phyloP scores from a whole-genome alignment of 306 rosid species.

The Glycine latifolia region DNA sequence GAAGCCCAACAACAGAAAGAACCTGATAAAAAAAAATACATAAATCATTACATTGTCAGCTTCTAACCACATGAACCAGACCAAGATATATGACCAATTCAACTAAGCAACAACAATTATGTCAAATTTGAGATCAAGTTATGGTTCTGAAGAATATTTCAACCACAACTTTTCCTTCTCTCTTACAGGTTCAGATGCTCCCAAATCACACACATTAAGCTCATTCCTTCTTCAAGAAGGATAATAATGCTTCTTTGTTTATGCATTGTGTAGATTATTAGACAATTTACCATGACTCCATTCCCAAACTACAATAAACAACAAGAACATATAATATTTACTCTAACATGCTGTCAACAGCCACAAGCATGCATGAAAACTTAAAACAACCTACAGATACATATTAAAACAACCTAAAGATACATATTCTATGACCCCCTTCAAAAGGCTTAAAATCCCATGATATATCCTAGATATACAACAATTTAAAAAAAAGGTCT shows the following conservation, averaged over 20 bases:
- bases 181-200: neutral
- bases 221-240: neutral
- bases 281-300: slow-evolving; percentile 1
- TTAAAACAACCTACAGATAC: slow-evolving; percentile 25
- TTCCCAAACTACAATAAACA: neutral
- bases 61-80: slow-evolving; percentile 21
- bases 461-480: too few species aligned
- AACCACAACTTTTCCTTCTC: neutral
- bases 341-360: neutral
- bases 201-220: slow-evolving; percentile 1
- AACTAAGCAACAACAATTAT: neutral
- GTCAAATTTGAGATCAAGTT: neutral
- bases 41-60: slow-evolving; percentile 16
- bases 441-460: too few species aligned
- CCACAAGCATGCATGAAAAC: neutral
- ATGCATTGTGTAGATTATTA: neutral
- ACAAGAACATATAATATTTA: neutral
- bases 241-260: neutral
- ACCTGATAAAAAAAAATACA: slow-evolving; percentile 60
- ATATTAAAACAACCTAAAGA: slow-evolving; percentile 22
- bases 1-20: slow-evolving; percentile 97
- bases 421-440: neutral
- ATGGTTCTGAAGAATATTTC: slow-evolving; percentile 12
- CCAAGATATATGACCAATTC: neutral
- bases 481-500: too few species aligned